Percentiles rank a stretch among this genome's conserved stretches.
Conservation (phyloP, 139 green algal genomes). For the Limnomonas spitsbergensis region DNA sequence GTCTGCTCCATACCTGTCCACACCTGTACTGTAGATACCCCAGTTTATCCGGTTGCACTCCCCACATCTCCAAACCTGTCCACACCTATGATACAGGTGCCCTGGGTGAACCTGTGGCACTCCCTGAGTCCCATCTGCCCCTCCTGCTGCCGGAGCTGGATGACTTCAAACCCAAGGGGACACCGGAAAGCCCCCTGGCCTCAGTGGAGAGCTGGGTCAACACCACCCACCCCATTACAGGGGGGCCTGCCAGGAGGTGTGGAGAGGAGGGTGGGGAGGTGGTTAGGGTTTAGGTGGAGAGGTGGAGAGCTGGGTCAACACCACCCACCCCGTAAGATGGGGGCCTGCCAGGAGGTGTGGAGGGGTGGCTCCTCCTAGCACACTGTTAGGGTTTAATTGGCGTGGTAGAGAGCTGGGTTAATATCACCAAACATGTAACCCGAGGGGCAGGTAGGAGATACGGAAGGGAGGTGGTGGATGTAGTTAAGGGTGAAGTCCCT, state of each 20-base stretch:
- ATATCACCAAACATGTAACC: too few relatives aligned
- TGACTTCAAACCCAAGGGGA: slow-evolving; percentile 86
- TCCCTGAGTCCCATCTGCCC: slow-evolving; percentile 76
- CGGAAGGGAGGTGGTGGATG: too few relatives aligned
- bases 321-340: slow-evolving; percentile 52
- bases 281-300: too few relatives aligned
- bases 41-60: too few relatives aligned
- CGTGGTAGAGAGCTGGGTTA: too few relatives aligned
- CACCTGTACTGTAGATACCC: too few relatives aligned
- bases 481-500: too few relatives aligned
- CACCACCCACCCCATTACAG: slow-evolving; percentile 56
- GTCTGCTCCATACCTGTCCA: too few relatives aligned
- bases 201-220: slow-evolving; percentile 70
- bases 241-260: slow-evolving; percentile 23
- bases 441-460: too few relatives aligned
- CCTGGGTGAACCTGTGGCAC: slow-evolving; percentile 12
- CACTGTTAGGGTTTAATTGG: too few relatives aligned
- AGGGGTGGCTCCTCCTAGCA: too few relatives aligned
- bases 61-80: too few relatives aligned
- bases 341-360: slow-evolving; percentile 24
- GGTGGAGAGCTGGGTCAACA: slow-evolving; percentile 58
- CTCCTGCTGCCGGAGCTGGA: slow-evolving; percentile 82
- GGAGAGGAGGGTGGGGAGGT: slow-evolving; percentile 2
- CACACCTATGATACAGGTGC: neutral
- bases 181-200: slow-evolving; percentile 80